phyloP scores from a whole-genome alignment of 2,329 filamentous ascomycete species.

The Zarea fungicola region DNA sequence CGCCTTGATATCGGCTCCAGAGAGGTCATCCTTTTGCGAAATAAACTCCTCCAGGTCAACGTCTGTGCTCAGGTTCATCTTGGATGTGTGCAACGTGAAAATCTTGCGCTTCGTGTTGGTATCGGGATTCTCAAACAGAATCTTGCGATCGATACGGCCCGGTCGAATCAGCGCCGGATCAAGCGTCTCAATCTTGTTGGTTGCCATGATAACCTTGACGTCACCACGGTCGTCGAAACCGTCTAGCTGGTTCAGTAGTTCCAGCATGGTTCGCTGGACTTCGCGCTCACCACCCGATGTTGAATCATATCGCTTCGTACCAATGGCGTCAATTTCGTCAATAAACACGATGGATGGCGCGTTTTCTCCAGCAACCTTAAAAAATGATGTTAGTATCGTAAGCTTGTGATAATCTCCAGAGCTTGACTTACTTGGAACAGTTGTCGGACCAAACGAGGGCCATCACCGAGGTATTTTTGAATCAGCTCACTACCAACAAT shows the following conservation, averaged over 20 bases:
- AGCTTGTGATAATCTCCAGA: background rate
- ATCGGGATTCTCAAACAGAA: conserved; percentile 63
- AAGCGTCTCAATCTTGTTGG: conserved; percentile 98
- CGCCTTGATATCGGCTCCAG: conserved; percentile 96
- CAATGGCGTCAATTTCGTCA: conserved; percentile 97
- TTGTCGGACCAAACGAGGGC: conserved; percentile 88
- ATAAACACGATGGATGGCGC: conserved; percentile 98
- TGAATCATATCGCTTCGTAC: conserved; percentile 97
- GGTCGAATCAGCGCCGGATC: conserved; percentile 95
- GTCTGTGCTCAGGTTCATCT: conserved; percentile 94
- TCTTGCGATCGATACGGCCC: conserved; percentile 97
- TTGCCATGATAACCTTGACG: conserved; percentile 99
- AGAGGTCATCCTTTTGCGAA: conserved; percentile 94
- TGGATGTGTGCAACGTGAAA: conserved; percentile 94
- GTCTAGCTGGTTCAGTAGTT: conserved; percentile 95
- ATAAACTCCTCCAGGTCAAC: conserved; percentile 99
- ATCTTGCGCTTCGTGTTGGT: conserved; percentile 97
- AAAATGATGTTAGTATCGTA: background rate
- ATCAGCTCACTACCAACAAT: conserved; percentile 97
- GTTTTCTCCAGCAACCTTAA: conserved; percentile 86
- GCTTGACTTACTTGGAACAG: conserved; percentile 70
- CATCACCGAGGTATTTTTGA: conserved; percentile 97
- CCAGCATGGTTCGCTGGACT: conserved; percentile 97
- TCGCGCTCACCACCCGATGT: conserved; percentile 96
- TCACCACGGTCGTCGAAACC: conserved; percentile 98